Evolutionary conservation across 495 filamentous ascomycete species (phyloP).

Genomic region (Apodospora peruviana): DNA sequence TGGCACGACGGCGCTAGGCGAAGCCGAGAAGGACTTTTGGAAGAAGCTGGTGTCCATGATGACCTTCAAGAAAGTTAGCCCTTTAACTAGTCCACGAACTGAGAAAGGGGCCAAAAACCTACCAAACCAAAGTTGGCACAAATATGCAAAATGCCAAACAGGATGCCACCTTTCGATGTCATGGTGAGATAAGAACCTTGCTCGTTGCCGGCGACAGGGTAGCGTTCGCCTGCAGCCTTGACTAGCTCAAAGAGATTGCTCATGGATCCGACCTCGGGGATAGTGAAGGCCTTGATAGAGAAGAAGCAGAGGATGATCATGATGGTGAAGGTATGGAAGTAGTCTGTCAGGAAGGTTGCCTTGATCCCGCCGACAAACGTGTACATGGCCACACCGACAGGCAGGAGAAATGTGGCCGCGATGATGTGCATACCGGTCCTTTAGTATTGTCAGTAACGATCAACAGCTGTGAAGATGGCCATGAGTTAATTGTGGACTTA

Average conservation of each 20-base stretch:
- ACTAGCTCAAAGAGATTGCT: not conserved
- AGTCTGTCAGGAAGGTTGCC: constrained; percentile 41
- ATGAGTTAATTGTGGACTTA: constrained; percentile 4
- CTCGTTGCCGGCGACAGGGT: constrained; percentile 36
- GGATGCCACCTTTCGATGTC: constrained; percentile 36
- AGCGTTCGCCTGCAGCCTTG: not conserved
- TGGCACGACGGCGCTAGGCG: constrained; percentile 37
- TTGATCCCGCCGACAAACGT: constrained; percentile 27
- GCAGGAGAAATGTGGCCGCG: not conserved
- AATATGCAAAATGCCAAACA: not conserved
- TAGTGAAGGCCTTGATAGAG: constrained; percentile 28
- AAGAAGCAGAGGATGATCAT: constrained; percentile 46
- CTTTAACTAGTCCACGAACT: constrained; percentile 17
- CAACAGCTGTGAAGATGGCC: constrained; percentile 16
- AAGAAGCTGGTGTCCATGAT: constrained; percentile 45
- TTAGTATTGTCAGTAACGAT: constrained; percentile 16
- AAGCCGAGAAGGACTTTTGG: constrained; percentile 45
- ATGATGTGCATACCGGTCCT: constrained; percentile 3
- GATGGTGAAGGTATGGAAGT: constrained; percentile 26
- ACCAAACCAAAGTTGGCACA: not conserved
- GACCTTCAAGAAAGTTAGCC: constrained; percentile 7
- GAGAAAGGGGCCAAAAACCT: not conserved
- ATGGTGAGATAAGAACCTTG: constrained; percentile 50
- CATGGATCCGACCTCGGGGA: constrained; percentile 23
- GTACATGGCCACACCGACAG: constrained; percentile 23